Evolutionary conservation across 495 filamentous ascomycete genomes (phyloP), one percentile per base, ranked within the genome.

Genomic region (Jackrogersella minutella): DNA sequence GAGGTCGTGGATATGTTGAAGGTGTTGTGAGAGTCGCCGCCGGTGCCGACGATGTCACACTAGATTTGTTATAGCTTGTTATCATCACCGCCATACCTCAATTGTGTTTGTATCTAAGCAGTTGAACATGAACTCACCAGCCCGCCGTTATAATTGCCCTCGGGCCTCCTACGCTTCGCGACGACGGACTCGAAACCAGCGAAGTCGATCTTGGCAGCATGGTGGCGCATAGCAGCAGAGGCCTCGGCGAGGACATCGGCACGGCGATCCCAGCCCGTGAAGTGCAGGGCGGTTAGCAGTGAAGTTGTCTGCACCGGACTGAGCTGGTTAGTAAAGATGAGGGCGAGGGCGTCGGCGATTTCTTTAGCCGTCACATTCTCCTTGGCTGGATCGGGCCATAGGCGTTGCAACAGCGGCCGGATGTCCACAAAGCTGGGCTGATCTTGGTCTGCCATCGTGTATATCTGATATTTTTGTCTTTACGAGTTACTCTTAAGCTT

Each of bases 11-110:
- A 92, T 75, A 99, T 92, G 76, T 99, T 99, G 86, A 97, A 98
- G 16, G 96, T 99, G 75, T 93, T 90, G 81, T 97, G 93, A 30
- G 90, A 89, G 79, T 98, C 95, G 73, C 96, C 96, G 50, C 96
- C 96, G 11, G 96, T 99, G 70, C 96, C 96, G 43, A 98, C 96
- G 70, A 99, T 97, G 76, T 99, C 96, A 77, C 93, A 94, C 89
- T 93, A 63, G 49, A 39, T 13, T 13, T 13, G 2, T 41, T 7
- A 31, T 40, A 26, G 51, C n/a, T 59, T 9, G 31, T 31, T 47
- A 31, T 40, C 47, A 19, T 11, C 17, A 21, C 28, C 2, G 10
- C 8, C 28, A 2, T 36, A 21, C 1, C 6, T 11, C n/a, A n/a
- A n/a, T n/a, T n/a, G n/a, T n/a, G n/a, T n/a, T n/a, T n/a, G n/a